Conservation (phyloP, 495 filamentous ascomycete species). For the Astrothelium subdiscretum region DNA sequence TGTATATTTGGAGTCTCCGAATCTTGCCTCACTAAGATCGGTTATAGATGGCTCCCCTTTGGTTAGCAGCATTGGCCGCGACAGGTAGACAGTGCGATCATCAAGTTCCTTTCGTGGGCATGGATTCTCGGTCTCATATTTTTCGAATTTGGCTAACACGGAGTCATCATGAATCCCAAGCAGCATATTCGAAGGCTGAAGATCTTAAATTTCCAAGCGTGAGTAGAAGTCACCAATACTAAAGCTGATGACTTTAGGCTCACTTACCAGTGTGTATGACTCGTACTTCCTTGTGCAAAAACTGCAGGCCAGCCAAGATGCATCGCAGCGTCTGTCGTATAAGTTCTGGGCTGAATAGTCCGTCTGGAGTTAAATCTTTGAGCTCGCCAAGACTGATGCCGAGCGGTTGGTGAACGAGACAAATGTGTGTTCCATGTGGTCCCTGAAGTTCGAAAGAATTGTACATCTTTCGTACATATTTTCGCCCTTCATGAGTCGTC, state of each 20-base stretch:
- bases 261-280: conserved; percentile 37
- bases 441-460: conserved; percentile 33
- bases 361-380: not conserved
- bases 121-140: conserved; percentile 22
- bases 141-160: conserved; percentile 9
- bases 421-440: conserved; percentile 31
- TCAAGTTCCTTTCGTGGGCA: conserved; percentile 22
- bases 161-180: conserved; percentile 11
- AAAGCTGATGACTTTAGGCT: too few relatives aligned
- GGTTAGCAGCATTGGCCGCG: conserved; percentile 7
- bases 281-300: conserved; percentile 32
- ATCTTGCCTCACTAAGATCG: conserved; percentile 38
- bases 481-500: conserved; percentile 29
- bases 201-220: conserved; percentile 15
- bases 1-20: conserved; percentile 5
- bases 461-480: conserved; percentile 27
- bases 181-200: conserved; percentile 30
- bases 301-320: conserved; percentile 30
- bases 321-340: conserved; percentile 4
- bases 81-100: conserved; percentile 24
- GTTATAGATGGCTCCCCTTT: conserved; percentile 28
- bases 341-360: not conserved
- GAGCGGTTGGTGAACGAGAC: conserved; percentile 35
- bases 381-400: conserved; percentile 24
- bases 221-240: not conserved